Evolutionary conservation across 1,284 basidiomycete genomes (phyloP).

Genomic region (Kwoniella shivajii): DNA sequence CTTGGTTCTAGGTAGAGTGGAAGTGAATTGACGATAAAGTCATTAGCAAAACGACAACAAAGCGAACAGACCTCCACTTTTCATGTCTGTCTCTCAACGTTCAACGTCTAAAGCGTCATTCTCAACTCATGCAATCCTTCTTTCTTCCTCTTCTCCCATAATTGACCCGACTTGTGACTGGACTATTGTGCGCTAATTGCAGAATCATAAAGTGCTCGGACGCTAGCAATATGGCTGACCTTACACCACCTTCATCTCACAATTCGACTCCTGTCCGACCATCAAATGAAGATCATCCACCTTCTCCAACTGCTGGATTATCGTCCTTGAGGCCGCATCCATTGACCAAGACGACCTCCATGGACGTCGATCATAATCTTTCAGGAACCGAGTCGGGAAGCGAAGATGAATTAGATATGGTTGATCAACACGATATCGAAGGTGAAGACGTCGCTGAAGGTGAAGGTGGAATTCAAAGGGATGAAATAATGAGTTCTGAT

Average conservation of each 20-base stretch:
- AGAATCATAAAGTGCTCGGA: not conserved
- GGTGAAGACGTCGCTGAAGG: constrained; percentile 1
- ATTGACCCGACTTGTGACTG: too few species aligned
- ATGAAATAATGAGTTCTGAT: not conserved
- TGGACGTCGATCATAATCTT: constrained; percentile 10
- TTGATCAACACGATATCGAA: constrained; percentile 2
- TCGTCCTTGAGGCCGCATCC: constrained; percentile 2
- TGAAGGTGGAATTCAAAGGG: not conserved
- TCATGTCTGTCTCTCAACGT: not conserved
- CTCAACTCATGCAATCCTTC: not conserved
- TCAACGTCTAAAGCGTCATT: too few species aligned
- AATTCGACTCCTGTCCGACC: constrained; percentile 29
- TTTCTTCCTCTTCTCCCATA: not conserved
- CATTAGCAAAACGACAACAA: not conserved
- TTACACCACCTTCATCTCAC: constrained; percentile 34
- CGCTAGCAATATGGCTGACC: constrained; percentile 18
- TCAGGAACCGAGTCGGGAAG: not conserved
- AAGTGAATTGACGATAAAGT: not conserved
- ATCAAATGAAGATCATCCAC: constrained; percentile 1
- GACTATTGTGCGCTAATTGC: not conserved
- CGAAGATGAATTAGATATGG: not conserved
- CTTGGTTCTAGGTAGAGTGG: not conserved
- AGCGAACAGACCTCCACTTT: constrained; percentile 1
- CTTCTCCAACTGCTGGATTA: constrained; percentile 9
- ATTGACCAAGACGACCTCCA: constrained; percentile 3